Evolutionary conservation across 2,329 filamentous ascomycete genomes (phyloP).

Genomic region (Exophiala mesophila): DNA sequence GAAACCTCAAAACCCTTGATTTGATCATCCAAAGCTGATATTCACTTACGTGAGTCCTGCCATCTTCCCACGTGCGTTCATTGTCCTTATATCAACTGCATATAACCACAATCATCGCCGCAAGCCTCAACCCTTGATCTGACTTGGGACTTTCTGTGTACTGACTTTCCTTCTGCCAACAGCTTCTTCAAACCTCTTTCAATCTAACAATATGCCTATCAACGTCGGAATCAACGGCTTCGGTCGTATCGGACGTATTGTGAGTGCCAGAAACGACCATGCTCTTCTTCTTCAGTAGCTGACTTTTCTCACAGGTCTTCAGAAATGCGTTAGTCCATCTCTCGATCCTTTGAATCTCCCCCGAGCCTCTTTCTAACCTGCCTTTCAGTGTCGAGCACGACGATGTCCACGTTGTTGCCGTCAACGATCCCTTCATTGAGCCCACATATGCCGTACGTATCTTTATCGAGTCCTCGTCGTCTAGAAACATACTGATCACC

Average conservation of each 20-base stretch:
- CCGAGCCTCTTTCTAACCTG: slow-evolving; percentile 17
- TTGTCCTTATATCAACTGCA: not conserved
- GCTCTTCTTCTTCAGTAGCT: slow-evolving; percentile 22
- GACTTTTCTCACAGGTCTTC: slow-evolving; percentile 61
- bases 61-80: not conserved
- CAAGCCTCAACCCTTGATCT: slow-evolving; percentile 4
- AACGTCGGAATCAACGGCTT: slow-evolving; percentile 99
- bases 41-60: slow-evolving; percentile 2
- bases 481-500: not conserved
- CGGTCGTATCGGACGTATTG: slow-evolving; percentile 97
- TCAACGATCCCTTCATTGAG: slow-evolving; percentile 99
- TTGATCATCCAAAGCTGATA: slow-evolving; percentile 2
- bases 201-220: slow-evolving; percentile 49
- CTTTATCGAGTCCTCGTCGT: not conserved
- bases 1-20: slow-evolving; percentile 2
- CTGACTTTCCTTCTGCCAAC: slow-evolving; percentile 2
- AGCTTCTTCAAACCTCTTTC: slow-evolving; percentile 5
- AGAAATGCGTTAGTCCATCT: slow-evolving; percentile 71
- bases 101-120: slow-evolving; percentile 1
- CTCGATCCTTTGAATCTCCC: slow-evolving; percentile 21
- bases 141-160: slow-evolving; percentile 6
- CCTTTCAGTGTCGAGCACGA: slow-evolving; percentile 66
- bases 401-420: slow-evolving; percentile 87
- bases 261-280: slow-evolving; percentile 33
- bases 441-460: slow-evolving; percentile 87